These are phyloP conservation scores for Teunomyces barrocoloradensis DNA, from an alignment of 805 yeast genomes.

Conservation along the genomic window DNA sequence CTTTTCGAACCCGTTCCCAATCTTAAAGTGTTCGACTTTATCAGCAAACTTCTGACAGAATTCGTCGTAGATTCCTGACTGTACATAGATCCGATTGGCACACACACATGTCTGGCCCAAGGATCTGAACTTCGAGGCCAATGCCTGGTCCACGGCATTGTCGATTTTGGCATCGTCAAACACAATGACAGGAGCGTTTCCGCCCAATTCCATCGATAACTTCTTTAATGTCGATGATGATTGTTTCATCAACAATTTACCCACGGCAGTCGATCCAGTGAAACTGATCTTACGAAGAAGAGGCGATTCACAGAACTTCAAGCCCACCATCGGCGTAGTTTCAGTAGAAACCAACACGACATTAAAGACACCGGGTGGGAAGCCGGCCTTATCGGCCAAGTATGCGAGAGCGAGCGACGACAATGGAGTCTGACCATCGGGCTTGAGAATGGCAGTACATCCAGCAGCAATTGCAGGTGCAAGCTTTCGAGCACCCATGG, in stretches of 20 bases:
- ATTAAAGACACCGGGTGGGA: conserved; percentile 58
- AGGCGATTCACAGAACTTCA: conserved; percentile 47
- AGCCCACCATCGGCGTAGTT: conserved; percentile 52
- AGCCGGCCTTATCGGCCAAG: conserved; percentile 57
- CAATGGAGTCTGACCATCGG: conserved; percentile 61
- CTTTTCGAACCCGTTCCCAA: conserved; percentile 56
- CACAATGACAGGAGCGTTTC: conserved; percentile 64
- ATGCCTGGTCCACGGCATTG: conserved; percentile 49
- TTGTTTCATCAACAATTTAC: conserved; percentile 57
- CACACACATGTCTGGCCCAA: conserved; percentile 69
- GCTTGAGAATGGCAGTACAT: conserved; percentile 58
- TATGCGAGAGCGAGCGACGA: conserved; percentile 57
- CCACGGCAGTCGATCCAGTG: conserved; percentile 65
- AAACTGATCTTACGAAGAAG: conserved; percentile 56
- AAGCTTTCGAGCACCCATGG: conserved; percentile 65
- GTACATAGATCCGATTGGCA: conserved; percentile 59
- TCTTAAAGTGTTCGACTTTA: conserved; percentile 45
- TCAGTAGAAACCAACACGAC: conserved; percentile 47
- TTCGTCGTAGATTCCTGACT: conserved; percentile 47
- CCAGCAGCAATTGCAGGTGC: conserved; percentile 69
- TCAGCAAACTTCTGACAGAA: conserved; percentile 45
- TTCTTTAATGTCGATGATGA: conserved; percentile 58
- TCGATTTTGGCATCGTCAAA: conserved; percentile 61
- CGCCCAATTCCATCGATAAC: conserved; percentile 63
- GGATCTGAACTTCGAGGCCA: conserved; percentile 57